Percentiles rank a stretch among this genome's conserved stretches.
Conservation (phyloP, 2,329 filamentous ascomycete species). For the Calonectria henricotiae region DNA sequence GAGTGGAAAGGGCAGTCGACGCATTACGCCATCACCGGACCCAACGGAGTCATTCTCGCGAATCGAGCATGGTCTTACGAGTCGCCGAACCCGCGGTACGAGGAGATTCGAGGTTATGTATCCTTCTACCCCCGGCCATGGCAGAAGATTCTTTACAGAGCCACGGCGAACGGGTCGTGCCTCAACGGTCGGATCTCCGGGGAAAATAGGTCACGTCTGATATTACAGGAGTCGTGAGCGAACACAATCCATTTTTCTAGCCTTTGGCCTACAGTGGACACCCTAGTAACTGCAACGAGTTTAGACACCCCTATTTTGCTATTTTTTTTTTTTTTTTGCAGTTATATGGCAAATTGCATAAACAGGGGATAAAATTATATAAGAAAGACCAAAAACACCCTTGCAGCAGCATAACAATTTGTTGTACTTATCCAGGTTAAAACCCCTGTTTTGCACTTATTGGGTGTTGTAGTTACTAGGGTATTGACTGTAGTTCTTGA, state of each 20-base stretch:
- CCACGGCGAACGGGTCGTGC: constrained; percentile 71
- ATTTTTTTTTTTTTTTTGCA: too few species aligned
- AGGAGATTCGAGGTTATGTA: constrained; percentile 69
- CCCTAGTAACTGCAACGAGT: too few species aligned
- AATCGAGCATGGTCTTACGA: constrained; percentile 75
- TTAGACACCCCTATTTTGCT: too few species aligned
- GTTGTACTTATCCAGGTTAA: too few species aligned
- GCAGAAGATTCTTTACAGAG: constrained; percentile 71
- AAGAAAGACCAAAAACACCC: too few species aligned
- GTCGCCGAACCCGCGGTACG: constrained; percentile 68
- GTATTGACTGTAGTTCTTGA: not conserved
- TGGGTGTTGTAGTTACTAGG: too few species aligned
- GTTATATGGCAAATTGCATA: too few species aligned
- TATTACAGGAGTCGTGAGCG: constrained; percentile 69
- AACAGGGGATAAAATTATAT: too few species aligned
- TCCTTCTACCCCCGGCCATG: constrained; percentile 75
- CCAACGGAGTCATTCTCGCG: constrained; percentile 61
- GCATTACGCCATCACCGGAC: constrained; percentile 69
- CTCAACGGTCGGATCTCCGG: constrained; percentile 76
- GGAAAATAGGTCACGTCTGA: constrained; percentile 72
- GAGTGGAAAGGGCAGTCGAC: constrained; percentile 76
- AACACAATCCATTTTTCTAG: constrained; percentile 50
- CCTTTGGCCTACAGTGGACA: not conserved
- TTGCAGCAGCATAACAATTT: too few species aligned
- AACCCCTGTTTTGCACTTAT: too few species aligned